These are phyloP conservation scores for Chaetomium tenue DNA, from an alignment of 495 filamentous ascomycete genomes.

Conservation along the genomic window DNA sequence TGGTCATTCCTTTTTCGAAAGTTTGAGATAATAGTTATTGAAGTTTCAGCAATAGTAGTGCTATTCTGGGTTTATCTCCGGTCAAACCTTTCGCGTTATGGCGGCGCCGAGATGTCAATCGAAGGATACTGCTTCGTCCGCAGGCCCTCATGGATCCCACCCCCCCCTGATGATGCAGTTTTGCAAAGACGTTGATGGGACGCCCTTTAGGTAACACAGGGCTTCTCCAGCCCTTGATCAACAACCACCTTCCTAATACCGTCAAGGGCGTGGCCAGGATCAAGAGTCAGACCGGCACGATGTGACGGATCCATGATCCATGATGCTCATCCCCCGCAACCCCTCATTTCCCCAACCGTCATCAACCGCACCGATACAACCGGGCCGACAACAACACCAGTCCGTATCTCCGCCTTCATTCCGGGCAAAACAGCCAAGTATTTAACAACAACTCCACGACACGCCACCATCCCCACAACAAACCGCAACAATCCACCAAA, in stretches of 20 bases:
- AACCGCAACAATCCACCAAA: neutral
- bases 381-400: neutral
- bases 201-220: neutral
- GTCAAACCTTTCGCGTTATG: too few species aligned
- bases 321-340: neutral
- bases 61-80: too few species aligned
- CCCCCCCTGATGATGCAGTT: too few species aligned
- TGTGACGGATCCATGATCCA: too few species aligned
- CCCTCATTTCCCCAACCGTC: neutral
- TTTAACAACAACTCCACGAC: neutral
- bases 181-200: neutral
- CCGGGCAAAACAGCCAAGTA: neutral
- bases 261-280: neutral
- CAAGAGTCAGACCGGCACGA: neutral
- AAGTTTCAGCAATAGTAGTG: too few species aligned
- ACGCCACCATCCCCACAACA: neutral
- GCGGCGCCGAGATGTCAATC: too few species aligned
- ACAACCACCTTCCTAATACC: neutral
- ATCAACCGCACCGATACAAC: neutral
- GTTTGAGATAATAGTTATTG: neutral
- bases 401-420: neutral
- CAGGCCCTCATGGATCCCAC: too few species aligned
- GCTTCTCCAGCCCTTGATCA: neutral
- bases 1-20: neutral
- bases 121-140: too few species aligned